These are phyloP conservation scores for Glycyrrhiza uralensis DNA, from an alignment of 306 rosid species.

Conservation along the genomic window DNA sequence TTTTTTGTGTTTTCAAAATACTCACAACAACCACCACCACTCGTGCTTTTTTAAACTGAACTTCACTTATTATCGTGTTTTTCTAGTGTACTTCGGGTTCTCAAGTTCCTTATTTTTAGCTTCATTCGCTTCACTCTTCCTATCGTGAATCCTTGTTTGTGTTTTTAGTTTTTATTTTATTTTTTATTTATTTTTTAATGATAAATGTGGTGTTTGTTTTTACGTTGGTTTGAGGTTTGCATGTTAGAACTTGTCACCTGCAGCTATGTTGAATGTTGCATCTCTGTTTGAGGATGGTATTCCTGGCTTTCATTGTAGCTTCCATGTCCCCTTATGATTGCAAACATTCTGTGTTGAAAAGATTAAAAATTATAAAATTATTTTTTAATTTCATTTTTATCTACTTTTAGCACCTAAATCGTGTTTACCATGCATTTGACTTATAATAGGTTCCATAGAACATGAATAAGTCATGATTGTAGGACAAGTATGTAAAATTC, in stretches of 20 bases:
- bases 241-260: background rate
- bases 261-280: background rate
- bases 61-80: background rate
- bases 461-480: background rate
- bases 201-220: constrained; percentile 16
- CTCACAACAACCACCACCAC: background rate
- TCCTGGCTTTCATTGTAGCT: background rate
- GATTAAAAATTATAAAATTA: background rate
- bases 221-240: constrained; percentile 9
- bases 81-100: background rate
- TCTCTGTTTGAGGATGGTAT: background rate
- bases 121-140: background rate
- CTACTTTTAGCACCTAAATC: background rate
- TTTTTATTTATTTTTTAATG: background rate
- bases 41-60: background rate
- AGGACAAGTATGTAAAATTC: background rate
- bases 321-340: background rate
- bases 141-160: background rate
- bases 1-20: background rate
- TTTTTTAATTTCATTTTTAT: background rate
- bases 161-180: background rate
- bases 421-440: background rate
- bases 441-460: background rate
- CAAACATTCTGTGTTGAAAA: background rate
- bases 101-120: background rate